Percentiles rank a stretch among this genome's conserved stretches.
phyloP scores from a whole-genome alignment of 2,329 filamentous ascomycete genomes.

The Calycina herbarum region DNA sequence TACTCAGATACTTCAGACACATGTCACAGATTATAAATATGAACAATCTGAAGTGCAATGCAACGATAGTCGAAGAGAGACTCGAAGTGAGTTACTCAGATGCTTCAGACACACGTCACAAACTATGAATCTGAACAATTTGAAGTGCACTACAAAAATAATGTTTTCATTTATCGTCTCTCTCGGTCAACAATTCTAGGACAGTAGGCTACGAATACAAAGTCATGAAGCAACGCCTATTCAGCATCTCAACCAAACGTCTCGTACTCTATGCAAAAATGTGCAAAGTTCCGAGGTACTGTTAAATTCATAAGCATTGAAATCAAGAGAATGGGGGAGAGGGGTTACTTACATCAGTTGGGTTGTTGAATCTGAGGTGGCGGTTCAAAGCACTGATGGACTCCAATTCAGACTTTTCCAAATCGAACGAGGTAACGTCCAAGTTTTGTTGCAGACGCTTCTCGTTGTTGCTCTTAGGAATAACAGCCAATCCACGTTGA shows the following conservation, averaged over 20 bases:
- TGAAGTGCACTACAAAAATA: not conserved
- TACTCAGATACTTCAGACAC: not conserved
- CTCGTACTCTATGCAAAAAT: slow-evolving; percentile 49
- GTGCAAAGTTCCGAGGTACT: slow-evolving; percentile 50
- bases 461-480: slow-evolving; percentile 72
- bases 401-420: slow-evolving; percentile 65
- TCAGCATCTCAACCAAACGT: slow-evolving; percentile 5
- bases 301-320: slow-evolving; percentile 6
- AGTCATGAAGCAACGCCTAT: slow-evolving; percentile 3
- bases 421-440: slow-evolving; percentile 64
- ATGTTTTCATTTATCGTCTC: not conserved
- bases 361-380: slow-evolving; percentile 75
- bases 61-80: too few species aligned
- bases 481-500: slow-evolving; percentile 77
- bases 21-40: not conserved
- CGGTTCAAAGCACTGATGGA: slow-evolving; percentile 65
- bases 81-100: too few species aligned
- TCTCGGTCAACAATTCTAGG: not conserved
- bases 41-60: not conserved
- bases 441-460: slow-evolving; percentile 63
- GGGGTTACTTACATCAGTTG: slow-evolving; percentile 58
- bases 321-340: slow-evolving; percentile 10
- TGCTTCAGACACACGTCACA: not conserved
- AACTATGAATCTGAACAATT: not conserved
- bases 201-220: not conserved